Percentiles rank a stretch among this genome's conserved stretches.
Conservation (phyloP, 208 protist species). For the Acanthamoeba royreba region DNA sequence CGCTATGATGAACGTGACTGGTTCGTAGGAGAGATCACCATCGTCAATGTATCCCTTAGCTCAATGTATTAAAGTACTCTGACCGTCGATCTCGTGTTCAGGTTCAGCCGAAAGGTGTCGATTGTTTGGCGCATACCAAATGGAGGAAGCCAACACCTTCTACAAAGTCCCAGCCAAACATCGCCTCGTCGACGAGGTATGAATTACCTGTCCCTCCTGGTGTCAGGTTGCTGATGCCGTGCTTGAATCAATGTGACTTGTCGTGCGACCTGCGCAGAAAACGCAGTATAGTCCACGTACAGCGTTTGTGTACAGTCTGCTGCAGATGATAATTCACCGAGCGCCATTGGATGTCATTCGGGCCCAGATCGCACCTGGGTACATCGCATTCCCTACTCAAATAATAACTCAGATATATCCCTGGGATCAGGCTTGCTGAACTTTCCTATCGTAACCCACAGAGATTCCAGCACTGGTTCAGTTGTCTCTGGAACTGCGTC, state of each 20-base stretch:
- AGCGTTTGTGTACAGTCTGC: neutral
- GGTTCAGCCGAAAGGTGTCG: constrained; percentile 18
- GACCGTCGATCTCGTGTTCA: too few species aligned
- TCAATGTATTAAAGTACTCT: too few species aligned
- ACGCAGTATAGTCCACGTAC: neutral
- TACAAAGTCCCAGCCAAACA: neutral
- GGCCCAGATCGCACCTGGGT: neutral
- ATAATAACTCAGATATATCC: too few species aligned
- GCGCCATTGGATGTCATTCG: neutral
- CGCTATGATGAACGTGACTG: neutral
- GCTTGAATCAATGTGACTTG: neutral
- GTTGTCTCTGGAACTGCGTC: too few species aligned
- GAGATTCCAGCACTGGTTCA: too few species aligned
- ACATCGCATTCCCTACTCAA: too few species aligned
- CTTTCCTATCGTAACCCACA: too few species aligned
- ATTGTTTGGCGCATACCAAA: neutral
- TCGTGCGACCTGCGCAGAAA: too few species aligned
- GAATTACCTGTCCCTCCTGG: neutral
- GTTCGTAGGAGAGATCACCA: too few species aligned
- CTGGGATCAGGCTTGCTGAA: too few species aligned
- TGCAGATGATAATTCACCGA: neutral
- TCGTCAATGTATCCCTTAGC: too few species aligned
- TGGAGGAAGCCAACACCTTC: neutral
- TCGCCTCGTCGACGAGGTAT: neutral
- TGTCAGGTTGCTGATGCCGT: neutral